Conservation (phyloP, 139 green algal genomes). For the Trebouxia sp. region DNA sequence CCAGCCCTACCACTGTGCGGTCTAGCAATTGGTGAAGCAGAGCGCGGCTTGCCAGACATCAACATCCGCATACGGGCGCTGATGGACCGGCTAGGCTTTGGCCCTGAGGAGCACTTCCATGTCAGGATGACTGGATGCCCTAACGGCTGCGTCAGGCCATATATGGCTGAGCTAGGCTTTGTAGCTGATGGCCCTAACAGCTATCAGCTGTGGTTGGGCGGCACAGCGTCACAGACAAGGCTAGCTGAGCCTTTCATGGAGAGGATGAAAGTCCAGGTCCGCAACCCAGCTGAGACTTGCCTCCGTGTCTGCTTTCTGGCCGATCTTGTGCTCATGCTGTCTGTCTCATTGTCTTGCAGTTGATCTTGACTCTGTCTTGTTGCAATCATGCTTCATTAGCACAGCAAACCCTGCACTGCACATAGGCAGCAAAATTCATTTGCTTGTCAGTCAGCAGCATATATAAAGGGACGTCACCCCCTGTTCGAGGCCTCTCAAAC, state of each 20-base stretch:
- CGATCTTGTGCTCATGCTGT: not conserved
- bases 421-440: not conserved
- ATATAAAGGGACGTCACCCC: not conserved
- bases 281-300: not conserved
- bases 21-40: conserved; percentile 95
- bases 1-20: conserved; percentile 97
- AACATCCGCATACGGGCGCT: conserved; percentile 75
- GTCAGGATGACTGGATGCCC: conserved; percentile 99
- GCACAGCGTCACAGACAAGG: conserved; percentile 78
- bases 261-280: conserved; percentile 72
- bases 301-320: too few species aligned
- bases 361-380: not conserved
- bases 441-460: not conserved
- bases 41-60: conserved; percentile 91
- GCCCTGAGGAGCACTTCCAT: conserved; percentile 67
- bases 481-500: not conserved
- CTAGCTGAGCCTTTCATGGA: conserved; percentile 84
- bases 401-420: not conserved
- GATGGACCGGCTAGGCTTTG: conserved; percentile 73
- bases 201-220: conserved; percentile 97
- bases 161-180: conserved; percentile 99
- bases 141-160: conserved; percentile 97
- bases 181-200: conserved; percentile 97
- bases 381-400: not conserved
- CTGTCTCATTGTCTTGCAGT: not conserved